phyloP scores from a whole-genome alignment of 2,329 filamentous ascomycete species.

The Colletotrichum sp. region DNA sequence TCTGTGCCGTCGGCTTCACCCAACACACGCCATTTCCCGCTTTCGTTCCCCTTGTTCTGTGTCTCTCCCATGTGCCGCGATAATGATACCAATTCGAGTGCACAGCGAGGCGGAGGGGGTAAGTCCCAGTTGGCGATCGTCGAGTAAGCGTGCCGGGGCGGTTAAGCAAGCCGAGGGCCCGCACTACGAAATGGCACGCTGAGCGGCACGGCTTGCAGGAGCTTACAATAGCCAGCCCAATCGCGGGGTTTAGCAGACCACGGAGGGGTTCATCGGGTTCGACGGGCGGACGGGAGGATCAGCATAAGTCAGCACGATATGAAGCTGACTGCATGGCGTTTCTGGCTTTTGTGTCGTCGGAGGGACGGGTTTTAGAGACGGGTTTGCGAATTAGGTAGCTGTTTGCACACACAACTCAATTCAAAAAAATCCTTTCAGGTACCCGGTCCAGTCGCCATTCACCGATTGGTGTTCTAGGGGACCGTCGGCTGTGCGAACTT shows the following conservation, averaged over 20 bases:
- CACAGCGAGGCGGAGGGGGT: neutral
- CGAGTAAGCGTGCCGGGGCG: neutral
- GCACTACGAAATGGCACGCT: neutral
- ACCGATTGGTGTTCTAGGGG: neutral
- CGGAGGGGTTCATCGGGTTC: neutral
- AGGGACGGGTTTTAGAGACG: neutral
- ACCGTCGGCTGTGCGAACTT: neutral
- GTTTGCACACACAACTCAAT: neutral
- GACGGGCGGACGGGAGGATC: neutral
- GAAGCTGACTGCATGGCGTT: slow-evolving; percentile 3
- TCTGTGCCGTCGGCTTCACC: neutral
- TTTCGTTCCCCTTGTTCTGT: neutral
- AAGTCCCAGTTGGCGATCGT: neutral
- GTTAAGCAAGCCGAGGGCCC: neutral
- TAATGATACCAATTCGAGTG: neutral
- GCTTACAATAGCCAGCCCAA: neutral
- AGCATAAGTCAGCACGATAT: neutral
- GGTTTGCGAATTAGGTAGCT: neutral
- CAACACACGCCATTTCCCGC: neutral
- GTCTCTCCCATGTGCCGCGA: neutral
- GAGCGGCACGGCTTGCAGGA: neutral
- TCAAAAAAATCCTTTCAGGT: neutral
- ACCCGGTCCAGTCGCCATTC: neutral
- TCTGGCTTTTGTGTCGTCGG: neutral
- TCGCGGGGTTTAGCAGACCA: neutral